Percentiles rank a stretch among this genome's conserved stretches.
These are phyloP conservation scores for Chimonanthus salicifolius DNA, from an alignment of 164 flowering plant genomes.

Conservation along the genomic window DNA sequence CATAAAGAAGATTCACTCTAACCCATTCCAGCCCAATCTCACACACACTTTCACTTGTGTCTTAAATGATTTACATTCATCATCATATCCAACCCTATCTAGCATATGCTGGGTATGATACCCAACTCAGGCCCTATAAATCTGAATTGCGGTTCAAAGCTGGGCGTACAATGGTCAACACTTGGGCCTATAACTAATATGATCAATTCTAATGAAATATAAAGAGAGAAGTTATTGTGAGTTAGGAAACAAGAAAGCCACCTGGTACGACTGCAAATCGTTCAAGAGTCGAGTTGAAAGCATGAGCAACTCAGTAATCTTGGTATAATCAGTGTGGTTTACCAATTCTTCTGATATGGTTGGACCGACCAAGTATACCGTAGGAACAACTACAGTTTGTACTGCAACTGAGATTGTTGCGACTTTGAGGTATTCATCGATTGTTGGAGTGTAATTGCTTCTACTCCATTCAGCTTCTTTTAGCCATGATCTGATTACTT, in stretches of 20 bases:
- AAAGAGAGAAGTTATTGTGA: background rate
- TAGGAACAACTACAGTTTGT: background rate
- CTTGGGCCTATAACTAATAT: too few relatives aligned
- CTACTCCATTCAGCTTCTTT: conserved; percentile 7
- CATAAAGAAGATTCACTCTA: too few relatives aligned
- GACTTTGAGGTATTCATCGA: background rate
- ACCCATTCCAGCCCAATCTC: background rate
- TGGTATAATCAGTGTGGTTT: conserved; percentile 8
- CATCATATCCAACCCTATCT: background rate
- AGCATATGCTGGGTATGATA: too few relatives aligned
- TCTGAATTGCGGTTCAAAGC: too few relatives aligned
- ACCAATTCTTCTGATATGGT: background rate
- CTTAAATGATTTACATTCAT: background rate
- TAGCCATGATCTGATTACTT: conserved; percentile 4
- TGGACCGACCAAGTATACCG: conserved; percentile 5
- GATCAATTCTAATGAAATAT: too few relatives aligned
- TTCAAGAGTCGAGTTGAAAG: conserved; percentile 28
- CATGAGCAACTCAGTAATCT: conserved; percentile 33
- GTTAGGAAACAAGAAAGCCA: background rate
- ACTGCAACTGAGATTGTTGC: background rate
- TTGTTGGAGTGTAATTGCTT: background rate
- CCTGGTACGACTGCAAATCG: conserved; percentile 11
- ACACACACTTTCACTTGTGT: background rate
- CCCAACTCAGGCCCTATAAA: too few relatives aligned
- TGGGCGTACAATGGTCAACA: too few relatives aligned